Percentiles rank a stretch among this genome's conserved stretches.
Evolutionary conservation across 2,329 filamentous ascomycete genomes (phyloP).

Genomic region (Acrocalymma vagum): DNA sequence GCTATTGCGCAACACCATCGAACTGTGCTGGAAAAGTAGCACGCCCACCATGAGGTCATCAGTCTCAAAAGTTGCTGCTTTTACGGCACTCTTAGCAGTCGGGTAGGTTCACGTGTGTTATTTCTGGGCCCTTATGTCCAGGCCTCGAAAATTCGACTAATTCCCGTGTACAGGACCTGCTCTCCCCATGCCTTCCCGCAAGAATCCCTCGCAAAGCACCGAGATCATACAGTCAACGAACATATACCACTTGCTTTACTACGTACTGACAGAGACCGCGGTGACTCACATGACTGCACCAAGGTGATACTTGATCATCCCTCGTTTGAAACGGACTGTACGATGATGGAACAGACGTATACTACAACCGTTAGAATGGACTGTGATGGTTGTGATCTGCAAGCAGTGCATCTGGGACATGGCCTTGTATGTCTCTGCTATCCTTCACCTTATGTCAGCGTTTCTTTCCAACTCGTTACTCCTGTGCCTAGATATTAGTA

Average conservation of each 20-base stretch:
- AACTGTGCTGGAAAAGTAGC: no score
- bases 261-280: neutral
- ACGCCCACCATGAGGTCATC: no score
- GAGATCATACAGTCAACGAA: neutral
- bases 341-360: conserved; percentile 27
- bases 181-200: conserved; percentile 4
- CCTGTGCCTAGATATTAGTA: no score
- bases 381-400: conserved; percentile 33
- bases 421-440: conserved; percentile 30
- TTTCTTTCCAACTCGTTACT: no score
- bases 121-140: no score
- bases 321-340: conserved; percentile 27
- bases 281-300: conserved; percentile 22
- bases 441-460: conserved; percentile 1
- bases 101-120: no score
- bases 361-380: conserved; percentile 36
- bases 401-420: conserved; percentile 24
- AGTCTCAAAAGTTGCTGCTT: no score
- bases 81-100: no score
- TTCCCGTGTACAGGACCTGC: conserved; percentile 16
- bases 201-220: conserved; percentile 1
- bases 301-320: conserved; percentile 25
- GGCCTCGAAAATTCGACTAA: no score
- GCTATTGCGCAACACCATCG: no score
- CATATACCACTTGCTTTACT: conserved; percentile 3